Percentiles rank a stretch among this genome's conserved stretches.
Evolutionary conservation across 495 filamentous ascomycete species (phyloP).

Genomic region (Xylaria acuta): DNA sequence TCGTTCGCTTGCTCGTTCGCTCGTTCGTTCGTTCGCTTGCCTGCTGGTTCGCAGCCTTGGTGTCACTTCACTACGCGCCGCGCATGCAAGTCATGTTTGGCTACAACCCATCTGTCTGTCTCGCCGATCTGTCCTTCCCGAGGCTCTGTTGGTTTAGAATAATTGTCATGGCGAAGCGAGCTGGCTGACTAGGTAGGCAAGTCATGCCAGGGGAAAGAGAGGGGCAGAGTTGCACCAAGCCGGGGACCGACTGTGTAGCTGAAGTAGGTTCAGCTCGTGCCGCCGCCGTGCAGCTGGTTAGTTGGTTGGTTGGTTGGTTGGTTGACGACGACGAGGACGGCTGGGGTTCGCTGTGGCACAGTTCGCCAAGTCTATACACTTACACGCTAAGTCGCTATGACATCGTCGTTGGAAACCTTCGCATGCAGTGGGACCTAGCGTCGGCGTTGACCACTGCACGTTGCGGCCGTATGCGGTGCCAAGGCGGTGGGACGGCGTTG

Average conservation of each 20-base stretch:
- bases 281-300: conserved; percentile 21
- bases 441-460: not conserved
- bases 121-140: conserved; percentile 16
- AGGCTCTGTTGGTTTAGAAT: conserved; percentile 21
- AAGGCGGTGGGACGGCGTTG: conserved; percentile 10
- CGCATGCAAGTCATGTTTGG: conserved; percentile 16
- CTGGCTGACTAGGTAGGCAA: not conserved
- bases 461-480: conserved; percentile 27
- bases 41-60: not conserved
- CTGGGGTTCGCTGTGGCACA: conserved; percentile 4
- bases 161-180: conserved; percentile 27
- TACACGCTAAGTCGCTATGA: not conserved
- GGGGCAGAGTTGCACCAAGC: conserved; percentile 17
- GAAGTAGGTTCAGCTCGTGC: conserved; percentile 22
- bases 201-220: conserved; percentile 19
- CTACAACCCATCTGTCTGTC: not conserved
- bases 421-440: conserved; percentile 8
- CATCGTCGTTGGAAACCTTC: not conserved
- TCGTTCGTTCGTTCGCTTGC: not conserved
- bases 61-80: not conserved
- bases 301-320: conserved; percentile 8
- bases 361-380: conserved; percentile 19
- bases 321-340: not conserved
- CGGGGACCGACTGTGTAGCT: conserved; percentile 23
- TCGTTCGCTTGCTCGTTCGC: not conserved